phyloP scores from a whole-genome alignment of 495 filamentous ascomycete species.

The Penicillium lividum region DNA sequence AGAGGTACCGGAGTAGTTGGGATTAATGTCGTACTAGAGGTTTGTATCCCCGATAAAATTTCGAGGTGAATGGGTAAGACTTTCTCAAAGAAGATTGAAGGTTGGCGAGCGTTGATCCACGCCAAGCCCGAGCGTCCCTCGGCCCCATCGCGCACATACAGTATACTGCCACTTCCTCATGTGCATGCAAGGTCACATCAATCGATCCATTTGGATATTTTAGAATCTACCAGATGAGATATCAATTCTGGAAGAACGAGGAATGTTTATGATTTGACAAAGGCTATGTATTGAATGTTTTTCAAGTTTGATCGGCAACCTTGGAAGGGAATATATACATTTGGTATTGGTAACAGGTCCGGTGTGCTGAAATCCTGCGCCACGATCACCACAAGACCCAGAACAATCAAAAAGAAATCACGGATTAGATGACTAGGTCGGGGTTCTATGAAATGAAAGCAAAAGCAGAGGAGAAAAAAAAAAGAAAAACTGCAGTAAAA shows the following conservation, averaged over 20 bases:
- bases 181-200: not conserved
- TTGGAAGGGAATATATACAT: constrained; percentile 8
- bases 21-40: not conserved
- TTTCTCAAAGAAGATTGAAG: not conserved
- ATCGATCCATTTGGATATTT: not conserved
- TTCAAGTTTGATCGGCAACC: constrained; percentile 1
- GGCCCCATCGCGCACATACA: not conserved
- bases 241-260: not conserved
- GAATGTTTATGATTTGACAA: not conserved
- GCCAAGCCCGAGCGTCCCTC: not conserved
- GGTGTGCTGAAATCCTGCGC: constrained; percentile 6
- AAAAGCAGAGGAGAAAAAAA: constrained; percentile 2
- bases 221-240: not conserved
- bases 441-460: constrained; percentile 15
- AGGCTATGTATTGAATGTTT: too few species aligned
- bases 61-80: not conserved
- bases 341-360: constrained; percentile 3
- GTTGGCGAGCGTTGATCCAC: not conserved
- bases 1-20: not conserved
- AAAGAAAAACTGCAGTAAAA: constrained; percentile 8
- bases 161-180: not conserved
- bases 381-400: not conserved
- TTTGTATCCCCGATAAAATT: too few species aligned
- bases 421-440: constrained; percentile 8
- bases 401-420: not conserved